A percentile compares a stretch with the other conserved stretches of the same genome.
phyloP scores from a whole-genome alignment of 2,329 filamentous ascomycete species.

The Calonectria naviculata region DNA sequence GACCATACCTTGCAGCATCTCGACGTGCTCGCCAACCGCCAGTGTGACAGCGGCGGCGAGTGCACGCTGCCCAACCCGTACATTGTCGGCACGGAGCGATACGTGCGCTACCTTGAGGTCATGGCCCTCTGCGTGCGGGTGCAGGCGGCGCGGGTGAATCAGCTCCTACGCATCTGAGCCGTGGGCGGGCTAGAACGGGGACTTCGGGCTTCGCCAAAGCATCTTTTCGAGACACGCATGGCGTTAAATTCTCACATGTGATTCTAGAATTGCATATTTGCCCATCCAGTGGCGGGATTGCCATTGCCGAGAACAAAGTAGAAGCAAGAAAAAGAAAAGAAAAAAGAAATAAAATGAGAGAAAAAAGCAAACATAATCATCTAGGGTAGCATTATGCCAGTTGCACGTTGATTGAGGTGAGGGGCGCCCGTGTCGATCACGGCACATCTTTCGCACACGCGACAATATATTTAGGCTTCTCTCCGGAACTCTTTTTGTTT shows the following conservation, averaged over 20 bases:
- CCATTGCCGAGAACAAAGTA: neutral
- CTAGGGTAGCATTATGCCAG: neutral
- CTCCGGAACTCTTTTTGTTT: neutral
- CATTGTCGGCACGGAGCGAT: conserved; percentile 25
- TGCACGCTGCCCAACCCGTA: conserved; percentile 28
- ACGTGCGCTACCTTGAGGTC: conserved; percentile 22
- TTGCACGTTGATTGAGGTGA: neutral
- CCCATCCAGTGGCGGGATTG: neutral
- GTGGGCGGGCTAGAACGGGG: neutral
- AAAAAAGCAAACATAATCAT: neutral
- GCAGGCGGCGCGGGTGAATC: conserved; percentile 10
- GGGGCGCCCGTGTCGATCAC: neutral
- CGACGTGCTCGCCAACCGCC: conserved; percentile 24
- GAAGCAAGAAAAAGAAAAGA: neutral
- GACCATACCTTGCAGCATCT: conserved; percentile 33
- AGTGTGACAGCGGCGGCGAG: conserved; percentile 11
- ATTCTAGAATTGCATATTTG: neutral
- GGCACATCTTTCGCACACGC: neutral
- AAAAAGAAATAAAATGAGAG: neutral
- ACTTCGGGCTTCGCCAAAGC: neutral
- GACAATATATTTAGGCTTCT: conserved; percentile 6
- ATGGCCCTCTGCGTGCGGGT: conserved; percentile 29
- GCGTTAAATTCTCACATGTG: neutral
- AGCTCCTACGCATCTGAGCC: neutral
- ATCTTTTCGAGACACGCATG: too few species aligned